A percentile compares a stretch with the other conserved stretches of the same genome.
phyloP scores from a whole-genome alignment of 2,329 filamentous ascomycete species.

The Trematosphaeria pertusa region DNA sequence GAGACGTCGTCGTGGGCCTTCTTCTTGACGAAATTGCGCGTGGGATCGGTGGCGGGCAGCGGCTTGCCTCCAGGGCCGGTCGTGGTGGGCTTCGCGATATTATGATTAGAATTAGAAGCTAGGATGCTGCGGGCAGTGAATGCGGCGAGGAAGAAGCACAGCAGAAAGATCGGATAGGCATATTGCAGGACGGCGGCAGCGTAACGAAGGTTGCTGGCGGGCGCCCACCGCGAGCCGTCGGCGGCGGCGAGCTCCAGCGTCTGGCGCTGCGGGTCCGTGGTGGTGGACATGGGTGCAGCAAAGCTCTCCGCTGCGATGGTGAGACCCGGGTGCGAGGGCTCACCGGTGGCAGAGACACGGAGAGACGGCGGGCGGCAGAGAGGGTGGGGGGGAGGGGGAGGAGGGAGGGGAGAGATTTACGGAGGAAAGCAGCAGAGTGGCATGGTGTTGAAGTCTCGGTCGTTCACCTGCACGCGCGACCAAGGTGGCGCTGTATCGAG shows the following conservation, averaged over 20 bases:
- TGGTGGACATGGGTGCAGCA: background rate
- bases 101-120: constrained; percentile 55
- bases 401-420: constrained; percentile 18
- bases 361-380: constrained; percentile 7
- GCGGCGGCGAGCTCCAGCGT: constrained; percentile 17
- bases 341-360: constrained; percentile 13
- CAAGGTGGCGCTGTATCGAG: background rate
- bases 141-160: constrained; percentile 68
- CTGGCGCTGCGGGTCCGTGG: constrained; percentile 27
- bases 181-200: constrained; percentile 56
- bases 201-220: constrained; percentile 25
- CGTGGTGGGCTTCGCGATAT: constrained; percentile 55
- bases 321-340: constrained; percentile 15
- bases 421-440: constrained; percentile 11
- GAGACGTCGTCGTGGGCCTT: constrained; percentile 65
- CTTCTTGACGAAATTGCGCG: constrained; percentile 53
- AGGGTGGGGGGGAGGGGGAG: constrained; percentile 9
- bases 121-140: constrained; percentile 69
- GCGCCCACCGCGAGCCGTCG: constrained; percentile 25
- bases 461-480: background rate
- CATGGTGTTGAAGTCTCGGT: constrained; percentile 12
- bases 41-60: constrained; percentile 69
- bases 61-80: constrained; percentile 90
- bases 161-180: constrained; percentile 68
- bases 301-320: constrained; percentile 17